A percentile compares a stretch with the other conserved stretches of the same genome.
Conservation (phyloP, 106 monocot genomes). For the Agapanthus africanus region DNA sequence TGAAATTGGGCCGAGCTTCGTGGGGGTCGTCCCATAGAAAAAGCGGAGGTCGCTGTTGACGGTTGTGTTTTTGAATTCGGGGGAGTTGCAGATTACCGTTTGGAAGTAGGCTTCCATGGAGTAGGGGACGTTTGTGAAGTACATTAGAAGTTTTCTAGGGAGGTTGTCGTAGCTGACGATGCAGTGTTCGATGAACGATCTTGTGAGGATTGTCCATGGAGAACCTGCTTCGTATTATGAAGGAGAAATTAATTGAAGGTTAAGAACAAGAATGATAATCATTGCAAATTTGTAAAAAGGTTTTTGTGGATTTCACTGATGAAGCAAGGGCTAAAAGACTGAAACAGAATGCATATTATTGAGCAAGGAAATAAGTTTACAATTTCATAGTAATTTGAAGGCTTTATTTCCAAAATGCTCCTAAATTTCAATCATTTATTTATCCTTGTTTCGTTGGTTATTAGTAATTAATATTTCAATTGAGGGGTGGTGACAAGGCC, state of each 20-base stretch:
- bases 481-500: no score
- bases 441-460: no score
- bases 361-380: not conserved
- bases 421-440: no score
- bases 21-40: constrained; percentile 71
- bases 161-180: constrained; percentile 72
- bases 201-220: constrained; percentile 86
- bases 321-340: no score
- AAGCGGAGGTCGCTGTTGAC: constrained; percentile 68
- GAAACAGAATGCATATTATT: no score
- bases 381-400: not conserved
- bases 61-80: constrained; percentile 67
- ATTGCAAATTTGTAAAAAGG: no score
- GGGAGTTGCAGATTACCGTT: constrained; percentile 70
- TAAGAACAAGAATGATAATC: not conserved
- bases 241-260: not conserved
- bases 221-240: constrained; percentile 40
- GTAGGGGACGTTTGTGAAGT: constrained; percentile 65
- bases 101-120: constrained; percentile 85
- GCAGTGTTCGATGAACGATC: constrained; percentile 52
- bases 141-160: constrained; percentile 85
- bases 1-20: constrained; percentile 49
- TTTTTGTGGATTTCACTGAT: no score
- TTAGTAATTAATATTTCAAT: no score
- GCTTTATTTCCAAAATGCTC: not conserved